Conservation (phyloP, 495 filamentous ascomycete species). For the Aspergillus nidulans region DNA sequence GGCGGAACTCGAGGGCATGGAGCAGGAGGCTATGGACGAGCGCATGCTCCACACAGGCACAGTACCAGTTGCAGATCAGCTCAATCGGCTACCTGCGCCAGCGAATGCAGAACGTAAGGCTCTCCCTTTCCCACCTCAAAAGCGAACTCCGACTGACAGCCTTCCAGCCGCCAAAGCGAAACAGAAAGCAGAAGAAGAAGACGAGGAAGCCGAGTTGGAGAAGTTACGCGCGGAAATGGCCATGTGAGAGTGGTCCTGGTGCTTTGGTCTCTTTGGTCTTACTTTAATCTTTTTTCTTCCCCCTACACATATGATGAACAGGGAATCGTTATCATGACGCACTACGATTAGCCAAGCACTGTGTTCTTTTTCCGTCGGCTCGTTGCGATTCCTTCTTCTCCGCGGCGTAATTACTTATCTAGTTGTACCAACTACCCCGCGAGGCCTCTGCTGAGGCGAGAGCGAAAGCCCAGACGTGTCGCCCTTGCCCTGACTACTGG, state of each 20-base stretch:
- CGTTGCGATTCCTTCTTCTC: background rate
- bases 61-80: conserved; percentile 63
- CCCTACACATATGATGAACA: background rate
- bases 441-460: too few relatives aligned
- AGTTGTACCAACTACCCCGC: background rate
- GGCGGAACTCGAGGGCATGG: conserved; percentile 68
- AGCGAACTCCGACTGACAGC: background rate
- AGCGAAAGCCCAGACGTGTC: too few relatives aligned
- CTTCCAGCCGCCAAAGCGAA: conserved; percentile 47
- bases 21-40: conserved; percentile 85
- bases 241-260: conserved; percentile 49
- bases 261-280: background rate
- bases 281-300: background rate
- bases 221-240: conserved; percentile 98
- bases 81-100: conserved; percentile 67
- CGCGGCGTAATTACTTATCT: background rate
- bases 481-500: too few relatives aligned
- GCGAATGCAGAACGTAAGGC: conserved; percentile 71
- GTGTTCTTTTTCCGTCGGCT: background rate
- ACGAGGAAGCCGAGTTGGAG: conserved; percentile 92
- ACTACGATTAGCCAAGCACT: conserved; percentile 3
- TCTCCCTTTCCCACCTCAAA: background rate
- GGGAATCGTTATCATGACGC: background rate
- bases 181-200: conserved; percentile 58
- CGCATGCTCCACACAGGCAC: conserved; percentile 88